Conservation (phyloP, 495 filamentous ascomycete genomes). For the Aspergillus mulundensis region DNA sequence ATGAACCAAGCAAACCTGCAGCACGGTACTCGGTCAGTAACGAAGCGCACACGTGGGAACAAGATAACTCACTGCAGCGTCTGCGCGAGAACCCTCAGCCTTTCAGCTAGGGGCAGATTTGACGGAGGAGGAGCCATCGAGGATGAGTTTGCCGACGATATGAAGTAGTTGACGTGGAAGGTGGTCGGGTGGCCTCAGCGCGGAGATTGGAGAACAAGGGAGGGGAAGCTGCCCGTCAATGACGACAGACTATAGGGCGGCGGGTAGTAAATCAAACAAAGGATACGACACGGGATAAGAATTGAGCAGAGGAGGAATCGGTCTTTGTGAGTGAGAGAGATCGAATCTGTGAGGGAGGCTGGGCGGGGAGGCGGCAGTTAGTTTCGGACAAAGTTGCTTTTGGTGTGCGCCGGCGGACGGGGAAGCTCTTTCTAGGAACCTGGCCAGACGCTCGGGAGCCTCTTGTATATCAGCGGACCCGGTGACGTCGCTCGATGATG, state of each 20-base stretch:
- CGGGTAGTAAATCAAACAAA: neutral
- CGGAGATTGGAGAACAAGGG: slow-evolving; percentile 5
- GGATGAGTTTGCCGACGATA: slow-evolving; percentile 1
- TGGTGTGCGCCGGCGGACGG: slow-evolving; percentile 11
- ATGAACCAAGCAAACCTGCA: slow-evolving; percentile 76
- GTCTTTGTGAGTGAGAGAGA: neutral
- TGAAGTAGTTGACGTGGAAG: slow-evolving; percentile 3
- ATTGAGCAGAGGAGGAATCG: slow-evolving; percentile 7
- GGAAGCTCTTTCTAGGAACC: slow-evolving; percentile 13
- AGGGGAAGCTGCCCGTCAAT: neutral
- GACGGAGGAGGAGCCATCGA: slow-evolving; percentile 75
- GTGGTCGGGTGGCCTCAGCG: neutral
- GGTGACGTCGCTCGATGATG: slow-evolving; percentile 5
- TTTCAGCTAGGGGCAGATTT: slow-evolving; percentile 65
- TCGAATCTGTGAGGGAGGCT: slow-evolving; percentile 9
- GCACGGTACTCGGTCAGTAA: slow-evolving; percentile 34
- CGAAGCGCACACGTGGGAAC: slow-evolving; percentile 25
- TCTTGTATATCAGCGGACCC: neutral
- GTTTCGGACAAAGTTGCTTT: slow-evolving; percentile 5
- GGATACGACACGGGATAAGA: slow-evolving; percentile 10
- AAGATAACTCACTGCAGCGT: slow-evolving; percentile 73
- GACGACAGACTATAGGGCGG: neutral
- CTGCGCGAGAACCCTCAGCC: slow-evolving; percentile 71
- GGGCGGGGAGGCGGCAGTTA: slow-evolving; percentile 11
- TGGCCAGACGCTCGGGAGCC: neutral